Percentiles rank a stretch among this genome's conserved stretches.
Conservation (phyloP, 371 early-diverging fungal genomes). For the Syncephalastrum racemosum region DNA sequence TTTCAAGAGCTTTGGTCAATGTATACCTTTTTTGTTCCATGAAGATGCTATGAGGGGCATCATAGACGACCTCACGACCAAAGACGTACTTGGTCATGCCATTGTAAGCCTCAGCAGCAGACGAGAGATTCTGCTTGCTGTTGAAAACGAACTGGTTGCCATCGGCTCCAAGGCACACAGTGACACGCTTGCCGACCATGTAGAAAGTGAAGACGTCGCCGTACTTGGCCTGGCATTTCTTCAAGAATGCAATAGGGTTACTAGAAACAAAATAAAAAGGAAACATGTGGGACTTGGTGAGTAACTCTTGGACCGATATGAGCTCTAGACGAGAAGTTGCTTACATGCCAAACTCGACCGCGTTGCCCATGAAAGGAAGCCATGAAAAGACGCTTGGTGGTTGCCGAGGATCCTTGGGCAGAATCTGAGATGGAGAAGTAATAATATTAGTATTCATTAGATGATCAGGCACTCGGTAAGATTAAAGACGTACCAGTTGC, state of each 20-base stretch:
- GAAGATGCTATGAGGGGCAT: conserved; percentile 87
- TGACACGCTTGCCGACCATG: conserved; percentile 91
- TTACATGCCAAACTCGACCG: conserved; percentile 82
- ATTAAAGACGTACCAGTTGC: conserved; percentile 33
- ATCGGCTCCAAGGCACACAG: conserved; percentile 86
- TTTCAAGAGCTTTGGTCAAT: not conserved
- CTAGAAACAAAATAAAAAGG: conserved; percentile 24
- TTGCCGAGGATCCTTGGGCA: conserved; percentile 58
- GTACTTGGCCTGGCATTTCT: conserved; percentile 65
- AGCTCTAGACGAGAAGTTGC: conserved; percentile 9
- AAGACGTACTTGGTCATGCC: conserved; percentile 94
- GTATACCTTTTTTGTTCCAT: conserved; percentile 94
- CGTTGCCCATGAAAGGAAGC: conserved; percentile 91
- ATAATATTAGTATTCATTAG: conserved; percentile 4
- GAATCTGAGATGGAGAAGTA: conserved; percentile 29
- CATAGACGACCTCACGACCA: conserved; percentile 96
- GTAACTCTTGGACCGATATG: not conserved
- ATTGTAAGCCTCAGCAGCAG: conserved; percentile 94
- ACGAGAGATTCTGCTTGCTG: conserved; percentile 82
- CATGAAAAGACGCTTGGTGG: conserved; percentile 87
- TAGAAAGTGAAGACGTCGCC: conserved; percentile 93
- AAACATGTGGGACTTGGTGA: not conserved
- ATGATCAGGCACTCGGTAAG: not conserved
- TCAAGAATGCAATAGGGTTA: conserved; percentile 86
- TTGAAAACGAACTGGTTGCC: conserved; percentile 97